Conservation (phyloP, 306 rosid genomes). For the Lagenaria siceraria region DNA sequence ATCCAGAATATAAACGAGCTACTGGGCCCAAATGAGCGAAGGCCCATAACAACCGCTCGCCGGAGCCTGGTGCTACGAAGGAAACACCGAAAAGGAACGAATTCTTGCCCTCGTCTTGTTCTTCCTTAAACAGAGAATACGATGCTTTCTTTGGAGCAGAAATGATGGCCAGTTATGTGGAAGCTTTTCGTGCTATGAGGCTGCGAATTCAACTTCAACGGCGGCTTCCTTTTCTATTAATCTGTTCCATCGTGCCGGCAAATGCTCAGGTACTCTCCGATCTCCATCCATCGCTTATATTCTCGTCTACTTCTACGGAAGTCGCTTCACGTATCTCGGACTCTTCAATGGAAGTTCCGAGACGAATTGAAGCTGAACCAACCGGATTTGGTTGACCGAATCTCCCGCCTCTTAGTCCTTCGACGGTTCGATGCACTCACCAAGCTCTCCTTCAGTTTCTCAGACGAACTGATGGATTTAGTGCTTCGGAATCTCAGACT, state of each 20-base stretch:
- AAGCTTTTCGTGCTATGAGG: background rate
- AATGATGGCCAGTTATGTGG: background rate
- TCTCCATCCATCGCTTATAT: slow-evolving; percentile 6
- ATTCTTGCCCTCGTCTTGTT: background rate
- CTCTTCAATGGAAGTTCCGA: slow-evolving; percentile 50
- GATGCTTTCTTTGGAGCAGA: background rate
- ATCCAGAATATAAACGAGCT: too few relatives aligned
- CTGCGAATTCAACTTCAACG: slow-evolving; percentile 1
- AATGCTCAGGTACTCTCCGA: slow-evolving; percentile 17
- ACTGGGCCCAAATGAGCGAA: too few relatives aligned
- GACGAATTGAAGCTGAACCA: slow-evolving; percentile 39
- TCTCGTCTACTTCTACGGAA: slow-evolving; percentile 8
- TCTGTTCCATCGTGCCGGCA: background rate
- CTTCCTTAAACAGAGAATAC: background rate
- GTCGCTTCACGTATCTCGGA: slow-evolving; percentile 27
- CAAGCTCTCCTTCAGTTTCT: slow-evolving; percentile 34
- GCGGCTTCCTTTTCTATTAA: background rate
- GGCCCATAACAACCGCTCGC: too few relatives aligned
- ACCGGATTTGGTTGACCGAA: slow-evolving; percentile 37
- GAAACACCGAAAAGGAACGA: too few relatives aligned
- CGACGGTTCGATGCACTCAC: slow-evolving; percentile 38
- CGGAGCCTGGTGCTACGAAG: too few relatives aligned
- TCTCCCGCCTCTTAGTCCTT: slow-evolving; percentile 59
- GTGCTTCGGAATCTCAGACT: slow-evolving; percentile 57
- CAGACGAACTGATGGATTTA: slow-evolving; percentile 55